Evolutionary conservation across 768 basidiomycete genomes (phyloP).

Genomic region (Collybia nuda): DNA sequence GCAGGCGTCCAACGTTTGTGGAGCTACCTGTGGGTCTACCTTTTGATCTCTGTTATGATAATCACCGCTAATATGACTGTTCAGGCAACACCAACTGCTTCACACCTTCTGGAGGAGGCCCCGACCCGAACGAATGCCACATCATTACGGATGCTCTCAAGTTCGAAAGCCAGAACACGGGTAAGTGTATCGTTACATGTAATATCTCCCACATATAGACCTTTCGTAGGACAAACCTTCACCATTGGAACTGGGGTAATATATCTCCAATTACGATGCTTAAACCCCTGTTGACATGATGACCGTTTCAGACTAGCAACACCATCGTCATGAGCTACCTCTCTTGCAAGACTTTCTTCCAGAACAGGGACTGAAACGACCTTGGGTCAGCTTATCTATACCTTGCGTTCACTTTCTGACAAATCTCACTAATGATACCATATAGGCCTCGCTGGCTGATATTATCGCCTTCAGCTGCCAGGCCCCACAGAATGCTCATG

Average conservation of each 20-base stretch:
- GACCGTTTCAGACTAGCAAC: conserved; percentile 38
- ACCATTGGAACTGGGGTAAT: conserved; percentile 28
- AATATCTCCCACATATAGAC: not conserved
- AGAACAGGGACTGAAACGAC: conserved; percentile 49
- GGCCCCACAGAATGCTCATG: conserved; percentile 42
- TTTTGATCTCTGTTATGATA: not conserved
- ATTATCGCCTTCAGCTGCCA: conserved; percentile 45
- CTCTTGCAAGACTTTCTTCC: conserved; percentile 46
- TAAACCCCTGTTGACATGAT: not conserved
- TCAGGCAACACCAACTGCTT: conserved; percentile 46
- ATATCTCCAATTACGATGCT: not conserved
- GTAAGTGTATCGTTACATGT: conserved; percentile 16
- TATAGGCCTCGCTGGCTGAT: not conserved
- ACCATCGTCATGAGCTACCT: conserved; percentile 38
- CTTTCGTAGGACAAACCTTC: conserved; percentile 28
- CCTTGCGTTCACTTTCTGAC: too few species aligned
- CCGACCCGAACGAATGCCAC: conserved; percentile 46
- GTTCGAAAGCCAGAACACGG: conserved; percentile 45
- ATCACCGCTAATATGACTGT: not conserved
- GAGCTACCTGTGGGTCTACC: conserved; percentile 32
- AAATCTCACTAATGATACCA: too few species aligned
- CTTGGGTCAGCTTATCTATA: conserved; percentile 37
- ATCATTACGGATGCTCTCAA: conserved; percentile 49
- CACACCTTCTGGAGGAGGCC: conserved; percentile 43
- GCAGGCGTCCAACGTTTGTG: conserved; percentile 39